These are phyloP conservation scores for Wallacemonas sp. DNA, from an alignment of 208 protist species.

Conservation along the genomic window DNA sequence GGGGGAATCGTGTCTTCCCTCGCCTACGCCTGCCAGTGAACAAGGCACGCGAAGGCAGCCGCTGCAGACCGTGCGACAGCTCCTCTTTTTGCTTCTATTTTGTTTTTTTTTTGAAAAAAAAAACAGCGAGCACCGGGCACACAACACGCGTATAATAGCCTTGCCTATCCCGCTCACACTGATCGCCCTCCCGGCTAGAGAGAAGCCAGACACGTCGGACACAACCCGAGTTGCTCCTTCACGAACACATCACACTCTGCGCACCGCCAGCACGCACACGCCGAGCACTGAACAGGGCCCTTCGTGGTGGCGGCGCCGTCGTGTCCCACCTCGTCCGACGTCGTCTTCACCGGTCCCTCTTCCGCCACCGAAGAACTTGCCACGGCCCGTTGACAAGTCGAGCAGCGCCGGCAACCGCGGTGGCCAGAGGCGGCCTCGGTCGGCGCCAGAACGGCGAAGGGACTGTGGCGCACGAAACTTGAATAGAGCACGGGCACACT, in stretches of 20 bases:
- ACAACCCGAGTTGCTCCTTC: conserved; percentile 49
- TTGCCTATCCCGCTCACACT: too few species aligned
- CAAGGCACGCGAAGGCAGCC: too few species aligned
- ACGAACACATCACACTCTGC: conserved; percentile 49
- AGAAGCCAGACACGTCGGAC: conserved; percentile 54
- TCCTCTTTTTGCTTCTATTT: conserved; percentile 5
- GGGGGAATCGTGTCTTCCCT: too few species aligned
- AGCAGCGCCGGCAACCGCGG: background rate
- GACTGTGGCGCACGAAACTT: conserved; percentile 63
- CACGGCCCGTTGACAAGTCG: background rate
- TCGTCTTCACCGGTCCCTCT: background rate
- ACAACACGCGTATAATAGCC: too few species aligned
- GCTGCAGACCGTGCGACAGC: background rate
- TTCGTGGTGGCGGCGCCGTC: background rate
- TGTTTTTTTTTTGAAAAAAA: background rate
- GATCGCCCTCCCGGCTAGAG: too few species aligned
- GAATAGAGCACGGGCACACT: conserved; percentile 61
- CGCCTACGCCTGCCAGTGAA: too few species aligned
- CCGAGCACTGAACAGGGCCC: conserved; percentile 26
- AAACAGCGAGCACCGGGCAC: too few species aligned
- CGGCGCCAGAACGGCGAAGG: conserved; percentile 36
- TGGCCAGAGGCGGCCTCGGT: background rate
- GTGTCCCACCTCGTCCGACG: background rate
- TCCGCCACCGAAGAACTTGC: too few species aligned
- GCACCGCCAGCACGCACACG: conserved; percentile 53